phyloP scores from a whole-genome alignment of 2,329 filamentous ascomycete species.

The Cordyceps javanica region DNA sequence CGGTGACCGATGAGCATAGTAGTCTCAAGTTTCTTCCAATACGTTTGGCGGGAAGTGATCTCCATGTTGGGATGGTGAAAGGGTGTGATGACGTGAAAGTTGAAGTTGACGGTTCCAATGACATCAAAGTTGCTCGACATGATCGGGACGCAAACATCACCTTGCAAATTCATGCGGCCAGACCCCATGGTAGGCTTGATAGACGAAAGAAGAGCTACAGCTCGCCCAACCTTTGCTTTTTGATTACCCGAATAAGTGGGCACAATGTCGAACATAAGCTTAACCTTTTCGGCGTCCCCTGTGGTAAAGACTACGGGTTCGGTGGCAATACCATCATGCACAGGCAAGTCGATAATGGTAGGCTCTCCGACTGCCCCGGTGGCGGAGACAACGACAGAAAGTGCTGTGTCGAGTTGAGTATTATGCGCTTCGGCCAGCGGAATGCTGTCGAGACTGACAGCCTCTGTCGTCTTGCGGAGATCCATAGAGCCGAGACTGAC shows the following conservation, averaged over 20 bases:
- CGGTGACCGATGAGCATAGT: conserved; percentile 74
- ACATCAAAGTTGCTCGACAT: conserved; percentile 79
- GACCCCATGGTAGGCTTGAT: conserved; percentile 77
- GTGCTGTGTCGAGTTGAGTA: conserved; percentile 87
- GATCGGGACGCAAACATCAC: conserved; percentile 87
- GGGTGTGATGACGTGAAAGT: conserved; percentile 90
- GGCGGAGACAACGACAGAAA: conserved; percentile 87
- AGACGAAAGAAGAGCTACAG: conserved; percentile 78
- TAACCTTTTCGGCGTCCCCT: conserved; percentile 70
- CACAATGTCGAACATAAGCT: conserved; percentile 88
- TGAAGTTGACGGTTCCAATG: conserved; percentile 93
- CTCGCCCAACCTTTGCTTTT: conserved; percentile 83
- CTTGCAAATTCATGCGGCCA: conserved; percentile 85
- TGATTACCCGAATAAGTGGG: conserved; percentile 90
- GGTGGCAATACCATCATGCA: conserved; percentile 88
- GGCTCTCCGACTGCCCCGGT: conserved; percentile 79
- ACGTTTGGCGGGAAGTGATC: conserved; percentile 83
- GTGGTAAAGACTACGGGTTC: conserved; percentile 90
- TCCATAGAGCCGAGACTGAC: conserved; percentile 96
- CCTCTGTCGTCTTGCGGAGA: conserved; percentile 70
- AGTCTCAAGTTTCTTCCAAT: conserved; percentile 88
- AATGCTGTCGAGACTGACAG: conserved; percentile 83
- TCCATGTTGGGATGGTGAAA: conserved; percentile 93
- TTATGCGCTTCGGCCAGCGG: conserved; percentile 82
- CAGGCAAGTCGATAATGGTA: conserved; percentile 83